These are phyloP conservation scores for Scheffersomyces cryptocercus DNA, from an alignment of 1,139 yeast species.

Conservation along the genomic window DNA sequence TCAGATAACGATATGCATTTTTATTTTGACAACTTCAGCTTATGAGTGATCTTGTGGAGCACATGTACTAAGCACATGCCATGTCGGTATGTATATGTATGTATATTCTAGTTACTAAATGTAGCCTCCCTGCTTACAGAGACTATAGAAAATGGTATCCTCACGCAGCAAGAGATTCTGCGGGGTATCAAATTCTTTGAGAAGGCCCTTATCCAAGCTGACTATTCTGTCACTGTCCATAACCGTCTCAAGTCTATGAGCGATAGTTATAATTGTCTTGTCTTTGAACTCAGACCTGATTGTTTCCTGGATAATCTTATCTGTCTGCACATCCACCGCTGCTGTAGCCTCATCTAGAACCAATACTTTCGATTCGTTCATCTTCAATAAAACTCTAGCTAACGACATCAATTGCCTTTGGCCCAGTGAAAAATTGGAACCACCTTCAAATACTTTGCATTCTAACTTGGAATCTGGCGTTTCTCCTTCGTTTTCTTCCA, in stretches of 20 bases:
- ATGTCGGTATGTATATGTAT: neutral
- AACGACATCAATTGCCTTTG: conserved; percentile 77
- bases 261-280: conserved; percentile 76
- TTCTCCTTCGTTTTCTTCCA: conserved; percentile 23
- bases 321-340: conserved; percentile 81
- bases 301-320: conserved; percentile 70
- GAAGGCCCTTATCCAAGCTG: conserved; percentile 66
- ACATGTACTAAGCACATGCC: too few relatives aligned
- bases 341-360: conserved; percentile 86
- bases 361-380: conserved; percentile 55
- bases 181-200: conserved; percentile 72
- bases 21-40: too few relatives aligned
- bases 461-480: conserved; percentile 32
- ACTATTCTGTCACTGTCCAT: conserved; percentile 75
- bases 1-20: too few relatives aligned
- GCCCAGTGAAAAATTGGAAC: conserved; percentile 73
- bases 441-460: conserved; percentile 61
- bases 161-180: conserved; percentile 42
- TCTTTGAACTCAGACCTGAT: conserved; percentile 63
- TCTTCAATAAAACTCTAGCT: conserved; percentile 66
- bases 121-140: conserved; percentile 53
- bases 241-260: conserved; percentile 81
- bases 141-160: conserved; percentile 48
- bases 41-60: too few relatives aligned
- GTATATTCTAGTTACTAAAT: conserved; percentile 5